Conservation (phyloP, 192 early-diverging fungal species). For the Coemansia erecta region DNA sequence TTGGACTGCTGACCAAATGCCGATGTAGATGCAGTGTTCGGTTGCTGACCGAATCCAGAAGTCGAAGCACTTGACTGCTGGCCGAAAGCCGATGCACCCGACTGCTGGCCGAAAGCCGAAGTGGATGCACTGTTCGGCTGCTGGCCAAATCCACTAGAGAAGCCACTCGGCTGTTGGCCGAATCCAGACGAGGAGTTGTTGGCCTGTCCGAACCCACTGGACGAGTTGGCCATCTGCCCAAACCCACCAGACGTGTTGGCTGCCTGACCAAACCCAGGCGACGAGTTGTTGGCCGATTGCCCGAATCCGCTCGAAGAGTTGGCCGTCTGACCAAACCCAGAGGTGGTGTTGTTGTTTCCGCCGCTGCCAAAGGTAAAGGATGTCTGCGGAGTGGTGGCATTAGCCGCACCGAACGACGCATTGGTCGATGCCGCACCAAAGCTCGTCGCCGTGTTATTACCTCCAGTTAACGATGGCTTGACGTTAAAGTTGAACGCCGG, state of each 20-base stretch:
- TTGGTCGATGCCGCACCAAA: conserved; percentile 21
- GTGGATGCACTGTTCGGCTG: background rate
- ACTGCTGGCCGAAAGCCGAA: conserved; percentile 4
- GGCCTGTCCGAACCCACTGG: conserved; percentile 1
- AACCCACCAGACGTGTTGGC: background rate
- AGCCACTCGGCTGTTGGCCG: conserved; percentile 1
- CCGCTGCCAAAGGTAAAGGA: conserved; percentile 6
- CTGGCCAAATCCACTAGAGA: conserved; percentile 2
- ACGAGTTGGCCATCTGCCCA: background rate
- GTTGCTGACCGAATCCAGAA: conserved; percentile 1
- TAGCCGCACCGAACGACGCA: background rate
- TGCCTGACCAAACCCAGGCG: conserved; percentile 7
- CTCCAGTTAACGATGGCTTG: conserved; percentile 11
- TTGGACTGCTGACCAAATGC: conserved; percentile 8
- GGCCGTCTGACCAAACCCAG: no score
- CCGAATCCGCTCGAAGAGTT: conserved; percentile 1
- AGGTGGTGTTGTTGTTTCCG: background rate
- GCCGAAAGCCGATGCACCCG: conserved; percentile 1
- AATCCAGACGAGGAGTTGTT: conserved; percentile 1
- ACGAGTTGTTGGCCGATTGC: background rate
- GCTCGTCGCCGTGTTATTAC: conserved; percentile 11
- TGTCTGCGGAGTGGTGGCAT: background rate
- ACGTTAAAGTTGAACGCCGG: conserved; percentile 20
- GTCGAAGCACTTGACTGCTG: conserved; percentile 2
- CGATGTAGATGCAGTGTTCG: conserved; percentile 2